These are phyloP conservation scores for Sungouiozyma ichnusensis DNA, from an alignment of 805 yeast genomes.

Conservation along the genomic window DNA sequence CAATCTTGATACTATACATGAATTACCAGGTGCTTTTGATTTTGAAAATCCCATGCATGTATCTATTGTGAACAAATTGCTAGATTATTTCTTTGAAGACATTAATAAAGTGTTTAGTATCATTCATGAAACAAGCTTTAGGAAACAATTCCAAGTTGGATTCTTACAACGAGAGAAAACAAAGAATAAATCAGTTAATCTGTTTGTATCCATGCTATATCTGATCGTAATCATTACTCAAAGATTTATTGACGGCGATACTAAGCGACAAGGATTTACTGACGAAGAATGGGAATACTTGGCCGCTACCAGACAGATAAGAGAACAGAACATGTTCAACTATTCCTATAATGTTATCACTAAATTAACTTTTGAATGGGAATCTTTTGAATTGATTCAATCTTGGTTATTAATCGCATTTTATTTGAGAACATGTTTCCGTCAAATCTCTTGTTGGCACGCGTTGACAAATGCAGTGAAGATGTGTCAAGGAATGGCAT, in stretches of 20 bases:
- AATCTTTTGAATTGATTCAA: conserved; percentile 40
- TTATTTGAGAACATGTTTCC: conserved; percentile 34
- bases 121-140: conserved; percentile 43
- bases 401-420: conserved; percentile 38
- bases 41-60: conserved; percentile 15
- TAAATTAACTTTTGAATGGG: conserved; percentile 40
- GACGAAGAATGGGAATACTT: conserved; percentile 8
- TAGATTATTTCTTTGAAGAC: conserved; percentile 33
- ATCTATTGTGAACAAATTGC: conserved; percentile 25
- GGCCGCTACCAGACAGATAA: conserved; percentile 5
- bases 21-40: conserved; percentile 14
- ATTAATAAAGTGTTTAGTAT: conserved; percentile 45
- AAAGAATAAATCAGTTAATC: conserved; percentile 20
- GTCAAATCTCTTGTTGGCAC: conserved; percentile 36
- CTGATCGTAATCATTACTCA: conserved; percentile 41
- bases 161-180: conserved; percentile 19
- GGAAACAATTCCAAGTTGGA: conserved; percentile 35
- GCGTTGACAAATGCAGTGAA: conserved; percentile 35
- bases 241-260: conserved; percentile 37
- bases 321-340: conserved; percentile 37
- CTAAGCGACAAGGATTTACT: conserved; percentile 4
- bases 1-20: conserved; percentile 6
- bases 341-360: conserved; percentile 31
- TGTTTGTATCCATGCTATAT: conserved; percentile 43
- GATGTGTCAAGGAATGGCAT: conserved; percentile 37